Evolutionary conservation across 208 protist species (phyloP).

Genomic region (Leishmania major): DNA sequence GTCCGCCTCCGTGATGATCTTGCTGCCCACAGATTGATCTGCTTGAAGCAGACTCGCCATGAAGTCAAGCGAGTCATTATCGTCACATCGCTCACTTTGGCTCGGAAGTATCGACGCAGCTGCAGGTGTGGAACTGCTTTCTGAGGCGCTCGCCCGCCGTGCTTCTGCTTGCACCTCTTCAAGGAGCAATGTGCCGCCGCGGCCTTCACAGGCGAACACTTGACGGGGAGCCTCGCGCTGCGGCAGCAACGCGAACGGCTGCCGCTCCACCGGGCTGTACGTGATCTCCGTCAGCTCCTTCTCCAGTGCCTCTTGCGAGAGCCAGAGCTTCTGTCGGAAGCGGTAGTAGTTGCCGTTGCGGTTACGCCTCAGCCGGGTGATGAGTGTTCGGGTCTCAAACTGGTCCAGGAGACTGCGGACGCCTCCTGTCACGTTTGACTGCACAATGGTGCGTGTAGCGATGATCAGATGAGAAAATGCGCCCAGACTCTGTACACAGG

Average conservation of each 20-base stretch:
- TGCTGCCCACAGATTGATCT: conserved; percentile 46
- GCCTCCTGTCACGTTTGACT: conserved; percentile 47
- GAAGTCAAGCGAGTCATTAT: conserved; percentile 20
- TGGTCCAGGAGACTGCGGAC: conserved; percentile 67
- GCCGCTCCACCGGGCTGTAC: conserved; percentile 75
- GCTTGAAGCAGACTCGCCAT: conserved; percentile 20
- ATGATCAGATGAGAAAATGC: neutral
- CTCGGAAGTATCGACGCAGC: neutral
- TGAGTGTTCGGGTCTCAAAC: conserved; percentile 52
- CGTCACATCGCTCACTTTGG: neutral
- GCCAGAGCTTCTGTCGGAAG: conserved; percentile 81
- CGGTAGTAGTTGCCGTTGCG: conserved; percentile 81
- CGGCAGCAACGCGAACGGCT: conserved; percentile 58
- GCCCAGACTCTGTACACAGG: neutral
- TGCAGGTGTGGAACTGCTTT: neutral
- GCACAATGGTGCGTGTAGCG: conserved; percentile 43
- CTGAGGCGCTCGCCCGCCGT: neutral
- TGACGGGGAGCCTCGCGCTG: conserved; percentile 32
- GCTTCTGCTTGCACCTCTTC: conserved; percentile 17
- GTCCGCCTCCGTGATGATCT: conserved; percentile 61
- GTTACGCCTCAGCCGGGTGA: conserved; percentile 52
- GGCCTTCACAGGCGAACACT: conserved; percentile 50
- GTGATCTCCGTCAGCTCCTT: conserved; percentile 49
- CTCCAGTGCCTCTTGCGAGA: conserved; percentile 68
- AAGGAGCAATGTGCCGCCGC: conserved; percentile 48